Evolutionary conservation across 2,329 filamentous ascomycete species (phyloP).

Genomic region (Berkeleyomyces rouxiae): DNA sequence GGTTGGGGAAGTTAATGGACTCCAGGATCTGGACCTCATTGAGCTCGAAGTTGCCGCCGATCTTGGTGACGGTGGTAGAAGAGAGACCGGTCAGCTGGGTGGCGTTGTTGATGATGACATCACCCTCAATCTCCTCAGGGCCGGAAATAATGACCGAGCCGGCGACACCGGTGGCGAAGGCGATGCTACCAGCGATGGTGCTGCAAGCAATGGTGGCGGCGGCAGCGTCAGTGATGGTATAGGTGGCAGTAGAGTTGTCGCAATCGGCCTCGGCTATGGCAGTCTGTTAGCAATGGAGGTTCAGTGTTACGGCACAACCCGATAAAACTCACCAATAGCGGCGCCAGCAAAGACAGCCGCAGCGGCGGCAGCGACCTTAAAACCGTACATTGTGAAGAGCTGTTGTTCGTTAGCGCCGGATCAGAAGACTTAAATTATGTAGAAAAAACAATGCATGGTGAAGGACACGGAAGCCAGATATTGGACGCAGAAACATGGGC

Average conservation of each 20-base stretch:
- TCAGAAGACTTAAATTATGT: neutral
- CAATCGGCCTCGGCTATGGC: conserved; percentile 12
- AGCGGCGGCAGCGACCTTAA: conserved; percentile 29
- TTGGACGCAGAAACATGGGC: neutral
- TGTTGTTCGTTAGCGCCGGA: neutral
- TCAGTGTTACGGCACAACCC: neutral
- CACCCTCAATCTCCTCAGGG: conserved; percentile 37
- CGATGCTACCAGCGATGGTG: conserved; percentile 42
- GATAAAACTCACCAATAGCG: conserved; percentile 26
- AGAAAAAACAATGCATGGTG: neutral
- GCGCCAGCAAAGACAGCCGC: conserved; percentile 26
- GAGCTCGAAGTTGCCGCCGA: conserved; percentile 56
- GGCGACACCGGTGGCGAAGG: conserved; percentile 25
- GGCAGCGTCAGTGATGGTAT: conserved; percentile 43
- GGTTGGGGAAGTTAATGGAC: conserved; percentile 46
- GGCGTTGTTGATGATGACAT: conserved; percentile 42
- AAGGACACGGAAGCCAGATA: neutral
- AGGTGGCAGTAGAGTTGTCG: conserved; percentile 23
- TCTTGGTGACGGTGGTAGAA: conserved; percentile 42
- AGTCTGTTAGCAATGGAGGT: neutral
- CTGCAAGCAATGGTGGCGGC: conserved; percentile 47
- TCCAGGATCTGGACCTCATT: conserved; percentile 51
- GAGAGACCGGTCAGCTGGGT: conserved; percentile 41
- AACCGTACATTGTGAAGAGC: conserved; percentile 29
- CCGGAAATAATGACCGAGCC: conserved; percentile 46